phyloP scores from a whole-genome alignment of 2,329 filamentous ascomycete species.

The Venturia aucupariae region DNA sequence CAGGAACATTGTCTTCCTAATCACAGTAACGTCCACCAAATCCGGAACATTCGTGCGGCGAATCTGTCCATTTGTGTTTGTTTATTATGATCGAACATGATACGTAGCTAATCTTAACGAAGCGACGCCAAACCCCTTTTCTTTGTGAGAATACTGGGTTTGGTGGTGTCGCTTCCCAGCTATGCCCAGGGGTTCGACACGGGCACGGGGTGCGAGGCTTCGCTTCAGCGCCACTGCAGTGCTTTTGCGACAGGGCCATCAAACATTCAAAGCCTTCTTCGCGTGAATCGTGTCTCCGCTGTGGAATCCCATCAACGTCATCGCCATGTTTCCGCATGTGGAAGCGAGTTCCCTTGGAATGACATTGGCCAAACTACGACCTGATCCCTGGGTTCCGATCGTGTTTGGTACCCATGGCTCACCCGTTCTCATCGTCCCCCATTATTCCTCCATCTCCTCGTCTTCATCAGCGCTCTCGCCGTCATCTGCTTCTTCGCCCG shows the following conservation, averaged over 20 bases:
- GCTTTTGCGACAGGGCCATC: not conserved
- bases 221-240: not conserved
- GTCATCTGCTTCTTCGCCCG: slow-evolving; percentile 47
- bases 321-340: not conserved
- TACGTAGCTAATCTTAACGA: slow-evolving; percentile 23
- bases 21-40: not conserved
- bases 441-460: slow-evolving; percentile 24
- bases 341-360: not conserved
- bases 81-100: slow-evolving; percentile 15
- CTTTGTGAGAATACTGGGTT: not conserved
- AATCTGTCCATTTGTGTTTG: slow-evolving; percentile 22
- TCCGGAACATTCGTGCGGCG: slow-evolving; percentile 20
- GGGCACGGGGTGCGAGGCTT: not conserved
- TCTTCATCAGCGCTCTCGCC: slow-evolving; percentile 20
- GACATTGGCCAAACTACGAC: not conserved
- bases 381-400: not conserved
- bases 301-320: not conserved
- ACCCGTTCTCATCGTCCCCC: not conserved
- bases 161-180: not conserved
- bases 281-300: not conserved
- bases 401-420: not conserved
- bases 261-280: not conserved
- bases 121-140: slow-evolving; percentile 1
- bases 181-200: not conserved
- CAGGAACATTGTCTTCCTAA: not conserved